These are phyloP conservation scores for Aspergillus sojae DNA, from an alignment of 2,329 filamentous ascomycete species.

Conservation along the genomic window DNA sequence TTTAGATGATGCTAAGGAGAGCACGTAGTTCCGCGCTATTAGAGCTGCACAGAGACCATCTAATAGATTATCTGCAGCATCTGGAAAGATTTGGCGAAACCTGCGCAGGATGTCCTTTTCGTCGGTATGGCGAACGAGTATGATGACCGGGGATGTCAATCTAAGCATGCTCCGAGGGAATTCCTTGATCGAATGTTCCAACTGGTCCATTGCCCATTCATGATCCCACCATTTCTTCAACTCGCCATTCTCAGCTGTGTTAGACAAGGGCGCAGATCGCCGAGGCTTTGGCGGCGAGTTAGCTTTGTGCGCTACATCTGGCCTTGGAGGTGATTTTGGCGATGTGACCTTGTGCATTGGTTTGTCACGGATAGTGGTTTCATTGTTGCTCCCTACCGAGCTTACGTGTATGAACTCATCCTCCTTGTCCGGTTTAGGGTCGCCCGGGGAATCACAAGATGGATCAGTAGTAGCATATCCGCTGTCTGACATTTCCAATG, in stretches of 20 bases:
- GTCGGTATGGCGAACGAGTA: constrained; percentile 40
- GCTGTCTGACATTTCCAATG: constrained; percentile 39
- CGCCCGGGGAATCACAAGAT: constrained; percentile 30
- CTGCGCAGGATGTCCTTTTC: constrained; percentile 38
- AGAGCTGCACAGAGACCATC: constrained; percentile 41
- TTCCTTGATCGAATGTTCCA: constrained; percentile 40
- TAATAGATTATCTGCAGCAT: constrained; percentile 35
- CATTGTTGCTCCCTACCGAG: constrained; percentile 29
- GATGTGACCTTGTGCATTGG: background rate
- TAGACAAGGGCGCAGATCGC: constrained; percentile 23
- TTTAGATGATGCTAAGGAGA: constrained; percentile 32
- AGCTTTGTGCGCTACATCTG: constrained; percentile 23
- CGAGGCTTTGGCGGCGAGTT: constrained; percentile 18
- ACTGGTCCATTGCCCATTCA: constrained; percentile 43
- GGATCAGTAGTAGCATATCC: constrained; percentile 34
- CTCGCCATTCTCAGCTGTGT: constrained; percentile 30
- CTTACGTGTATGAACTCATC: constrained; percentile 31
- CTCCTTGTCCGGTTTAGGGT: constrained; percentile 29
- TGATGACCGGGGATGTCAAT: constrained; percentile 43
- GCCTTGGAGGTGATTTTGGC: constrained; percentile 22
- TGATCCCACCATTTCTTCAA: constrained; percentile 40
- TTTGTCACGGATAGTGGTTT: constrained; percentile 29
- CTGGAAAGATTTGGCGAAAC: constrained; percentile 41
- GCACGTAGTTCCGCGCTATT: constrained; percentile 42
- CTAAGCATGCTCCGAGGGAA: constrained; percentile 39